These are phyloP conservation scores for Asterochloris sp. DNA, from an alignment of 139 green algal genomes.

Conservation along the genomic window DNA sequence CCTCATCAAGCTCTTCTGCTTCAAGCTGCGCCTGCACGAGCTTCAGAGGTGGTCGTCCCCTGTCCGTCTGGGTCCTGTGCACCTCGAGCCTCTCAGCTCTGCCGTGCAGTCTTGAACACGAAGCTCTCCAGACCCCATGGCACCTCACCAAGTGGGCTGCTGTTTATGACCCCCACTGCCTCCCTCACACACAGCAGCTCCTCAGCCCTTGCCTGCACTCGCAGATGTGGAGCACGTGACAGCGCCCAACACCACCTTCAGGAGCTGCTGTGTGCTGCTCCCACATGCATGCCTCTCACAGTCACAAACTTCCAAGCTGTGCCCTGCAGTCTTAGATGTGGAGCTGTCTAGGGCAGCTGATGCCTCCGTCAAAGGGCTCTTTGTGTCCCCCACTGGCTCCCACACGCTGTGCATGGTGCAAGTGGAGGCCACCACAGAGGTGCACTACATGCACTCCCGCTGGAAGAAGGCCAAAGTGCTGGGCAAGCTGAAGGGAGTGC, in stretches of 20 bases:
- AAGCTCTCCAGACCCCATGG: too few species aligned
- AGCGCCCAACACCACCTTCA: too few species aligned
- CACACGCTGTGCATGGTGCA: slow-evolving; percentile 50
- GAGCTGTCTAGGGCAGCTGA: slow-evolving; percentile 48
- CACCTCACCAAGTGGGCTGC: too few species aligned
- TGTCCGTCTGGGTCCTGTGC: too few species aligned
- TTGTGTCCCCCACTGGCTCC: slow-evolving; percentile 46
- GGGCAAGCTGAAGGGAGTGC: slow-evolving; percentile 51
- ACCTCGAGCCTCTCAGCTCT: too few species aligned
- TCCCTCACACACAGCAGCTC: not conserved
- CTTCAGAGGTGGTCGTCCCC: too few species aligned
- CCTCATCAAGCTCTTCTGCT: not conserved
- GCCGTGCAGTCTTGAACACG: too few species aligned
- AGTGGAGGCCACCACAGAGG: slow-evolving; percentile 27
- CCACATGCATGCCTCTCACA: too few species aligned
- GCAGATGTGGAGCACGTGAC: not conserved
- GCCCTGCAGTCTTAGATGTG: slow-evolving; percentile 42
- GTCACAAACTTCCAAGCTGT: not conserved
- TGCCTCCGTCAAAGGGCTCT: slow-evolving; percentile 37
- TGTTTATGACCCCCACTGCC: not conserved
- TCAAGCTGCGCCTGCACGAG: too few species aligned
- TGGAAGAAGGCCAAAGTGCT: slow-evolving; percentile 46
- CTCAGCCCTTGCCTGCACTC: not conserved
- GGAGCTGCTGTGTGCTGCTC: too few species aligned
- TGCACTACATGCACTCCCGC: slow-evolving; percentile 46